Base-by-base conservation (phyloP, 108 stramenopile genomes). In the Craspedostauros australis region DNA sequence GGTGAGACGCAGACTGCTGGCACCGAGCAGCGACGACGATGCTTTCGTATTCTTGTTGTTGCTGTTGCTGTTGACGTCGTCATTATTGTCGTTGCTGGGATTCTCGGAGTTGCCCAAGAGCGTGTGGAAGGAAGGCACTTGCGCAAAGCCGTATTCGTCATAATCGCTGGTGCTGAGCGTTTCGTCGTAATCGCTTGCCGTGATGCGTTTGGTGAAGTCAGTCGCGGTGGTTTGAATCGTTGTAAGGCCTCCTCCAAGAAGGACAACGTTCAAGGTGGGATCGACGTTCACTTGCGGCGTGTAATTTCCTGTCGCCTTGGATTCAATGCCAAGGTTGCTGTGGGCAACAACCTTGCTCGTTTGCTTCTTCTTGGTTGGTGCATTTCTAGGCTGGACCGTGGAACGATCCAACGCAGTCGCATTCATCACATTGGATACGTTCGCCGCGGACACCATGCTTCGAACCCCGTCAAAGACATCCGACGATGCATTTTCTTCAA, bases 111-210 rank as follows among this genome's bases (percentile, higher is more conserved):
- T n/a, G n/a, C n/a, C n/a, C n/a, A n/a, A n/a, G n/a, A n/a, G n/a
- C n/a, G n/a, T n/a, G n/a, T n/a, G 9, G 54, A 75, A 65, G n/a
- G 50, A 50, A 9, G 75, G 64, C 39, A 67, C 30, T 38, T 54
- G 36, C 36, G 65, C 50, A 74, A 56, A 73, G 24, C 77, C 77
- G 53, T 70, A 31, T 23, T 72, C 52, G 46, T 75, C 79, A 26
- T 46, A 45, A 29, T 80, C 79, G 44, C 69, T 71, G 37, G 59
- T 70, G 12, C 62, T 70, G 19, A 80, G 43, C 16, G 57, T 54
- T 7, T 74, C 79, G 37, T 80, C 79, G 43, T 67, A 79, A 31
- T 79, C 78, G 22, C 52, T 64, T 2, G 73, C 61, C 22, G 62
- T 71, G 24, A 26, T 42, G 48, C 79, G 54, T 18, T 62, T 71